These are phyloP conservation scores for Macaranga tanarius DNA, from an alignment of 441 rosid species.

Conservation along the genomic window DNA sequence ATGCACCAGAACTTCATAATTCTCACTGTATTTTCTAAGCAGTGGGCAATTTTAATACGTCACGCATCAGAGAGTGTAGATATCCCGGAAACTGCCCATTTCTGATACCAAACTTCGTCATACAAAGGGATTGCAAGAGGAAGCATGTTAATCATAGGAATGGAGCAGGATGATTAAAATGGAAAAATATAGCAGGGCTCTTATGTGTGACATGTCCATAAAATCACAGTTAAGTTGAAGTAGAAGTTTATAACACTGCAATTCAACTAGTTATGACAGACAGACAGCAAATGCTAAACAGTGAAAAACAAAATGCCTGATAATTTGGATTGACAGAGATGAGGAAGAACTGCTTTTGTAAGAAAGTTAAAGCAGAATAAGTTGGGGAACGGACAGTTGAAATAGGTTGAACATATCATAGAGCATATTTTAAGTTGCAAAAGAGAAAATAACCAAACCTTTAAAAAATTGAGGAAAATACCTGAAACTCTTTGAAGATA, in stretches of 20 bases:
- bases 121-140: background rate
- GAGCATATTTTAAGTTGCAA: background rate
- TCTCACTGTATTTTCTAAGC: background rate
- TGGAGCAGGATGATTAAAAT: background rate
- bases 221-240: background rate
- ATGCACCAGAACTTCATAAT: background rate
- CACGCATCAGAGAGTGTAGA: background rate
- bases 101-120: background rate
- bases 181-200: background rate
- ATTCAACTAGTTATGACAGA: background rate
- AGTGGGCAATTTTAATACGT: background rate
- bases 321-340: background rate
- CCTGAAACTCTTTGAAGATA: slow-evolving; percentile 90
- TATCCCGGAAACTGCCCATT: background rate
- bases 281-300: background rate
- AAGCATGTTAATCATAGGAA: background rate
- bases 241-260: background rate
- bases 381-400: background rate
- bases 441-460: background rate
- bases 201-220: background rate
- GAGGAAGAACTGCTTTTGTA: background rate
- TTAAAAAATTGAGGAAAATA: slow-evolving; percentile 20
- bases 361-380: background rate
- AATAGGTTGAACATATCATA: background rate
- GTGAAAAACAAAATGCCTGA: background rate